Conservation (phyloP, 345 rosid species). For the Populus nigra region DNA sequence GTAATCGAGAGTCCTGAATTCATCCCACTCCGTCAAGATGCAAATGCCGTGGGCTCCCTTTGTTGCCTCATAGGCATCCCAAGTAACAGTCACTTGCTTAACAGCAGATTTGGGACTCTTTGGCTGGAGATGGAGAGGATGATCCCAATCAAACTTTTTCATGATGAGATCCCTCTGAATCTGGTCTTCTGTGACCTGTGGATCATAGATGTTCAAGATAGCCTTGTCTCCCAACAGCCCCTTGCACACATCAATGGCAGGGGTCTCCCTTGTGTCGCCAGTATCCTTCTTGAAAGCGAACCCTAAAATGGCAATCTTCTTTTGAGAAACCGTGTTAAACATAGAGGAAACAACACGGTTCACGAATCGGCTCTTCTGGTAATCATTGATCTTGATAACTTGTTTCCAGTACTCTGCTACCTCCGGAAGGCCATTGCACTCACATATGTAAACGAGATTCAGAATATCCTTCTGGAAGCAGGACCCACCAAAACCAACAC, state of each 20-base stretch:
- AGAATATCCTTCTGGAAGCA: conserved; percentile 90
- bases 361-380: conserved; percentile 80
- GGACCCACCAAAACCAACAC: conserved; percentile 91
- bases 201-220: conserved; percentile 76
- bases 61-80: conserved; percentile 79
- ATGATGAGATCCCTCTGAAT: conserved; percentile 85
- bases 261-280: conserved; percentile 89
- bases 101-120: conserved; percentile 68
- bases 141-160: conserved; percentile 96
- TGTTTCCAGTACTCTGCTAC: conserved; percentile 96
- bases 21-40: conserved; percentile 94
- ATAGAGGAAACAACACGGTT: conserved; percentile 82
- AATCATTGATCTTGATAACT: conserved; percentile 89
- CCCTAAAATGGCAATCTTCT: conserved; percentile 78
- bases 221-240: conserved; percentile 91
- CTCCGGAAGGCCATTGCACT: conserved; percentile 90
- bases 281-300: conserved; percentile 94
- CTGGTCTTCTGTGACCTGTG: conserved; percentile 84
- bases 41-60: conserved; percentile 86
- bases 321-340: conserved; percentile 82
- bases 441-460: conserved; percentile 86
- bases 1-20: conserved; percentile 78
- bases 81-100: conserved; percentile 67
- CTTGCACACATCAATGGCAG: conserved; percentile 91
- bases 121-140: conserved; percentile 90